Evolutionary conservation across 225 moss, liverwort and hornwort species (phyloP), one percentile per base, ranked within the genome.

Genomic region (Asterella californica): DNA sequence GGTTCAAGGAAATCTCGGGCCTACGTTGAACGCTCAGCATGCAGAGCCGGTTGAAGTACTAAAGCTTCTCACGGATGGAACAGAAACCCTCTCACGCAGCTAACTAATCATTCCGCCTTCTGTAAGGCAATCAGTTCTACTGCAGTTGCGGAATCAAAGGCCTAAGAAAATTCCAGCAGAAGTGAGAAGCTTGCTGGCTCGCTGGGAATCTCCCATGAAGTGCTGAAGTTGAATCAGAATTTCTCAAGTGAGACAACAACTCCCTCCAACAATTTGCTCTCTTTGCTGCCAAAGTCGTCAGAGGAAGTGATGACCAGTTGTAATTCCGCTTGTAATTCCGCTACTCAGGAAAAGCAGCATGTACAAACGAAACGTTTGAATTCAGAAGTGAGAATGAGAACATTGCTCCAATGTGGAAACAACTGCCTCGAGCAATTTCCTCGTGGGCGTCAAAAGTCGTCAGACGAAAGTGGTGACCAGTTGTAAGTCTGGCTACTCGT

Each of bases 191-290:
- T 78, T n/a, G n/a, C n/a, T n/a, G n/a, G n/a, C n/a, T n/a, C 79
- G 46, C 68, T 82, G 74, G 80, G 70, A 29, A 83, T 86, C 36
- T 83, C 86, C 50, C 80, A 82, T 36, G 85, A 85, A 77, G 85
- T 85, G 32, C 74, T 80, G 80, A 85, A 83, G 76, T 78, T 85
- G 10, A 85, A 85, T 50, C n/a, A n/a, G n/a, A n/a, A n/a, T n/a
- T n/a, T n/a, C n/a, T n/a, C n/a, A n/a, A n/a, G n/a, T n/a, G n/a
- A n/a, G n/a, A n/a, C n/a, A n/a, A n/a, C n/a, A n/a, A n/a, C n/a
- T n/a, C n/a, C n/a, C n/a, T n/a, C n/a, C n/a, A n/a, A n/a, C n/a
- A n/a, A n/a, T n/a, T n/a, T n/a, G n/a, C n/a, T n/a, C n/a, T n/a
- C n/a, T n/a, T n/a, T n/a, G n/a, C n/a, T n/a, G n/a, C n/a, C n/a